Conservation (phyloP, 352 stramenopile species). For the Pythium aristosporum region DNA sequence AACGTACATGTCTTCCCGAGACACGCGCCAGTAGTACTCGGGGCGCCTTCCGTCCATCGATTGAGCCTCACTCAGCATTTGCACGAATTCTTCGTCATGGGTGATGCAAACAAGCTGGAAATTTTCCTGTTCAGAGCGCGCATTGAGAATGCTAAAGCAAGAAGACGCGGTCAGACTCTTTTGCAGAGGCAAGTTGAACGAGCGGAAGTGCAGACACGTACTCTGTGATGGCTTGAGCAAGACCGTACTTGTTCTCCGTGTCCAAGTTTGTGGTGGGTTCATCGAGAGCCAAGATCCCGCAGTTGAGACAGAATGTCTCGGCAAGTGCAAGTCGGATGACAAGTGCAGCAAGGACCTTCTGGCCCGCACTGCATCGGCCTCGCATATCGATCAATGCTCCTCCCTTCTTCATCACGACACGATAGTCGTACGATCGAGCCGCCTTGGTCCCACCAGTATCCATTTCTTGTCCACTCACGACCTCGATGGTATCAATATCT, state of each 20-base stretch:
- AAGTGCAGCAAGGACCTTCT: conserved; percentile 95
- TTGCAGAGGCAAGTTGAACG: neutral
- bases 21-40: conserved; percentile 86
- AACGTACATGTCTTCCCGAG: conserved; percentile 75
- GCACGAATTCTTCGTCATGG: conserved; percentile 97
- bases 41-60: conserved; percentile 69
- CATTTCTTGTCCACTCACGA: conserved; percentile 93
- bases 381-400: conserved; percentile 97
- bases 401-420: conserved; percentile 98
- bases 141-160: conserved; percentile 90
- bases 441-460: conserved; percentile 44
- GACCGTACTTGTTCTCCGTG: conserved; percentile 95
- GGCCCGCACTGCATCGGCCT: conserved; percentile 97
- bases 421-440: conserved; percentile 96
- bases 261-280: conserved; percentile 99
- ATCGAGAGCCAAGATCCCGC: conserved; percentile 97
- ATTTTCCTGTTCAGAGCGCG: conserved; percentile 94
- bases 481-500: conserved; percentile 99
- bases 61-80: conserved; percentile 85
- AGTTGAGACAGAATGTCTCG: conserved; percentile 99
- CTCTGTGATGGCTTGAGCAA: conserved; percentile 87
- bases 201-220: conserved; percentile 26
- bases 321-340: conserved; percentile 98
- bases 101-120: conserved; percentile 99
- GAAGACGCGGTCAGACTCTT: neutral